These are phyloP conservation scores for Cryptococcus wingfieldii DNA, from an alignment of 1,284 basidiomycete genomes.

Conservation along the genomic window DNA sequence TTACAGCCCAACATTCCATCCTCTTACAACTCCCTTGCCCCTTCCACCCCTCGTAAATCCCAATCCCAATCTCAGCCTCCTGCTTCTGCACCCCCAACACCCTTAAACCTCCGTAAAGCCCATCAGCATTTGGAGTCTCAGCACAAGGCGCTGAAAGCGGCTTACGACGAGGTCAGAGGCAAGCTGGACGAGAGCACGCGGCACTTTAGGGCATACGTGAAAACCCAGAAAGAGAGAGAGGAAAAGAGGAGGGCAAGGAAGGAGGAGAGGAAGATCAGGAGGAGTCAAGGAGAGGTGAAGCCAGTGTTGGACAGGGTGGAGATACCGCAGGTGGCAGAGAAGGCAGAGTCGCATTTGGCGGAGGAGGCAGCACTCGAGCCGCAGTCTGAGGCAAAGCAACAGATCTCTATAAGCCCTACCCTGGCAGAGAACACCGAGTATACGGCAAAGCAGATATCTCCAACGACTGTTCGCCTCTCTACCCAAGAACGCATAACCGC, in stretches of 20 bases:
- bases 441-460: too few species aligned
- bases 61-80: neutral
- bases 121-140: conserved; percentile 24
- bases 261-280: neutral
- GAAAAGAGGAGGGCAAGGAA: conserved; percentile 10
- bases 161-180: conserved; percentile 20
- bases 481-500: too few species aligned
- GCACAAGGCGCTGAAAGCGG: conserved; percentile 21
- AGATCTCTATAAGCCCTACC: too few species aligned
- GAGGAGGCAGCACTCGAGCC: too few species aligned
- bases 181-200: conserved; percentile 20
- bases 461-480: too few species aligned
- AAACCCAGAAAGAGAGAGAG: conserved; percentile 21
- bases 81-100: neutral
- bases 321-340: too few species aligned
- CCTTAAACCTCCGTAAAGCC: conserved; percentile 1
- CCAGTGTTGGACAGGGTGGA: too few species aligned
- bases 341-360: too few species aligned
- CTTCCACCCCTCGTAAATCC: conserved; percentile 1
- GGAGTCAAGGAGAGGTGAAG: too few species aligned
- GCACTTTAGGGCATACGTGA: conserved; percentile 20
- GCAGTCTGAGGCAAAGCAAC: too few species aligned
- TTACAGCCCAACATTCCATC: conserved; percentile 18
- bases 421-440: too few species aligned
- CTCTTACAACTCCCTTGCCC: conserved; percentile 3